Evolutionary conservation across 176 grass and related monocot genomes (phyloP).

Genomic region (Oryza brachyantha): DNA sequence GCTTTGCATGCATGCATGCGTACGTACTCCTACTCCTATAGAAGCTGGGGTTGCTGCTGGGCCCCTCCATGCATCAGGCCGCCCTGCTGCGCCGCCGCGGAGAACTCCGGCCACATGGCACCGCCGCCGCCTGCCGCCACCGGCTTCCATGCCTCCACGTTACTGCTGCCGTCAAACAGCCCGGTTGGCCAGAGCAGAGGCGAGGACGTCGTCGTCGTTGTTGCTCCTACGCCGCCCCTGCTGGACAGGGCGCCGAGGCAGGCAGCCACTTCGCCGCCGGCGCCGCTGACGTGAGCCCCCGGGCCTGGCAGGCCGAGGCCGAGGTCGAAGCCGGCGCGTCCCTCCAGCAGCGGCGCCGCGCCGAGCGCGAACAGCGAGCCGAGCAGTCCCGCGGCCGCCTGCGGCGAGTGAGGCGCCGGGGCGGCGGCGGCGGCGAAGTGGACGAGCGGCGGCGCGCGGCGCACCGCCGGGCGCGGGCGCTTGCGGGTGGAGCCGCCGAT

Average conservation of each 20-base stretch:
- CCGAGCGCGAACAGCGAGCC: slow-evolving; percentile 57
- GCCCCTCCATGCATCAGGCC: background rate
- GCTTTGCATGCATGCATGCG: background rate
- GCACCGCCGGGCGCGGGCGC: slow-evolving; percentile 40
- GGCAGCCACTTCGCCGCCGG: slow-evolving; percentile 2
- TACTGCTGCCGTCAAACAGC: background rate
- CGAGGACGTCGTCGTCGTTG: background rate
- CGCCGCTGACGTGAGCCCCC: slow-evolving; percentile 15
- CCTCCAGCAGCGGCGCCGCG: slow-evolving; percentile 46
- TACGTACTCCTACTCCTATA: background rate
- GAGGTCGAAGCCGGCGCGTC: slow-evolving; percentile 61
- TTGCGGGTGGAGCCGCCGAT: slow-evolving; percentile 91
- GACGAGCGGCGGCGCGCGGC: background rate
- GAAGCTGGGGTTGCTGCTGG: background rate
- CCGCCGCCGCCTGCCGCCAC: background rate
- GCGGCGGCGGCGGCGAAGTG: background rate
- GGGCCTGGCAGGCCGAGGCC: slow-evolving; percentile 33
- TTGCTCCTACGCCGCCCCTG: background rate
- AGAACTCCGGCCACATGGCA: background rate
- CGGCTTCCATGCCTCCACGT: background rate
- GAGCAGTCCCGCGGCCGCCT: slow-evolving; percentile 42
- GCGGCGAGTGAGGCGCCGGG: too few relatives aligned
- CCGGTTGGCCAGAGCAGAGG: background rate
- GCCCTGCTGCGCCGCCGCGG: background rate
- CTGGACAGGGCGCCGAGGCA: slow-evolving; percentile 10